Conservation (phyloP, 2,329 filamentous ascomycete genomes). For the Delphinella strobiligena region DNA sequence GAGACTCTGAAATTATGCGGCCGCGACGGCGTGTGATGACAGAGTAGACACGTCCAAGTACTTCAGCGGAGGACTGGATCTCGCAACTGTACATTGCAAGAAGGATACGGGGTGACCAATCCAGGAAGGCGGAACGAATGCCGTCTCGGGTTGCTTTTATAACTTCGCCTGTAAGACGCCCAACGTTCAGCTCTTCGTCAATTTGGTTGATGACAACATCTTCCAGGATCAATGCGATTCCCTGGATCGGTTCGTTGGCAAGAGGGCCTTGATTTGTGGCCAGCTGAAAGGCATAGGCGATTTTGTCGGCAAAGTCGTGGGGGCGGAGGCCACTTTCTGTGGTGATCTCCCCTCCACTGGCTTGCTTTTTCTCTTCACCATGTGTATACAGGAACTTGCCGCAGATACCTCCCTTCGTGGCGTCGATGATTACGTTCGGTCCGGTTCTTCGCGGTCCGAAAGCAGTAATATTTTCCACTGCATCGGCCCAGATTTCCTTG, state of each 20-base stretch:
- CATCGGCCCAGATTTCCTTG: conserved; percentile 63
- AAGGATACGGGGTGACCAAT: conserved; percentile 92
- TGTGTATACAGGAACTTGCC: conserved; percentile 44
- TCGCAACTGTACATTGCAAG: conserved; percentile 97
- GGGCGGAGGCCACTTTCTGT: conserved; percentile 30
- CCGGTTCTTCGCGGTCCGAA: conserved; percentile 81
- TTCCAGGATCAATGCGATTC: conserved; percentile 82
- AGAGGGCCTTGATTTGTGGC: conserved; percentile 79
- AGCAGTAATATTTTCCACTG: conserved; percentile 70
- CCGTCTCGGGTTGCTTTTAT: conserved; percentile 78
- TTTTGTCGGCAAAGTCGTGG: conserved; percentile 71
- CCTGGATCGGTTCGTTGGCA: conserved; percentile 87
- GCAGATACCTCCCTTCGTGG: conserved; percentile 59
- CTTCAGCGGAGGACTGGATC: conserved; percentile 90
- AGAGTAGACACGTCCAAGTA: conserved; percentile 87
- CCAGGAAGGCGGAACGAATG: conserved; percentile 77
- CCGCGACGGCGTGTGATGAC: conserved; percentile 93
- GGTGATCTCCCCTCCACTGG: conserved; percentile 40
- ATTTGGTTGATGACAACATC: conserved; percentile 51
- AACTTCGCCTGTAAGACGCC: conserved; percentile 80
- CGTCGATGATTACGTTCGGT: conserved; percentile 80
- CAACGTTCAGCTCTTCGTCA: conserved; percentile 52
- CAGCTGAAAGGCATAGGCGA: conserved; percentile 87
- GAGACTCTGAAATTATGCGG: conserved; percentile 74
- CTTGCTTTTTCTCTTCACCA: conserved; percentile 10